phyloP scores from a whole-genome alignment of 2,329 filamentous ascomycete species.

The Arthrobotrys musiformis region DNA sequence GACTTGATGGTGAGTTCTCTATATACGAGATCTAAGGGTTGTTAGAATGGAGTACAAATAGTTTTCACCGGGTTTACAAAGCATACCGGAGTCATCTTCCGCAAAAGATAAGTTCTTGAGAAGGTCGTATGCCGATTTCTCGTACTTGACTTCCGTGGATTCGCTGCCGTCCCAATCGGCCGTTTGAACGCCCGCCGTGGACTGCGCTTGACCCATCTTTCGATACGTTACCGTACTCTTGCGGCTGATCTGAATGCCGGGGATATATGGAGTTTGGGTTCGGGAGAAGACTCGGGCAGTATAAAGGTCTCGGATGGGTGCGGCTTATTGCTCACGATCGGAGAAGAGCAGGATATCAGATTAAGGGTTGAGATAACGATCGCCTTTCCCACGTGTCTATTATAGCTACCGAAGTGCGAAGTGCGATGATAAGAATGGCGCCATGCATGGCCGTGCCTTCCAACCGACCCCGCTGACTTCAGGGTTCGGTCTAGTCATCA shows the following conservation, averaged over 20 bases:
- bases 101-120: conserved; percentile 48
- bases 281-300: too few species aligned
- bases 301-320: neutral
- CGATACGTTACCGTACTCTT: too few species aligned
- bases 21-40: neutral
- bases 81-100: conserved; percentile 40
- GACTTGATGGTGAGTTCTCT: conserved; percentile 47
- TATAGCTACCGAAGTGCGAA: neutral
- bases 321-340: neutral
- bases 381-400: neutral
- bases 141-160: conserved; percentile 1
- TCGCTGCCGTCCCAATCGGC: conserved; percentile 14
- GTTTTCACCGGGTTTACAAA: neutral
- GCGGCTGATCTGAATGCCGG: too few species aligned
- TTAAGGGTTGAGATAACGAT: neutral
- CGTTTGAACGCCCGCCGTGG: conserved; percentile 9
- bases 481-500: too few species aligned
- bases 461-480: neutral
- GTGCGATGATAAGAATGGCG: neutral
- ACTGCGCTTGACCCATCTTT: conserved; percentile 37
- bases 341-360: neutral
- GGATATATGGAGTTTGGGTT: too few species aligned
- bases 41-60: neutral
- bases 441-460: neutral
- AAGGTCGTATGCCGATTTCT: conserved; percentile 43